phyloP scores from a whole-genome alignment of 352 stramenopile species.

The Thalassiosira sp. region DNA sequence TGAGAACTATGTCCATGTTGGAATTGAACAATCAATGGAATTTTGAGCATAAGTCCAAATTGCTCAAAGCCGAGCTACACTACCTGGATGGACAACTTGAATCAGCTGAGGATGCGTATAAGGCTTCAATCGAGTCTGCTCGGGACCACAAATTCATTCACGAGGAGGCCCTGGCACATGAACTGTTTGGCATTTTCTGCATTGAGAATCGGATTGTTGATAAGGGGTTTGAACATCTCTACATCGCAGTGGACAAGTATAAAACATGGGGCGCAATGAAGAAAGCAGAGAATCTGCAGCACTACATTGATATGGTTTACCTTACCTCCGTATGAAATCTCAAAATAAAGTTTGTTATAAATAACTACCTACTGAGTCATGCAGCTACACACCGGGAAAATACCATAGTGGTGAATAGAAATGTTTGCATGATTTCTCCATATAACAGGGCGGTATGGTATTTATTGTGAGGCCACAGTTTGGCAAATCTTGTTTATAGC shows the following conservation, averaged over 20 bases:
- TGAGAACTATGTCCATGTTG: too few species aligned
- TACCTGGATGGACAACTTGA: constrained; percentile 26
- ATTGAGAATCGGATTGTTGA: constrained; percentile 6
- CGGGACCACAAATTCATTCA: constrained; percentile 34
- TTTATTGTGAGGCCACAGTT: too few species aligned
- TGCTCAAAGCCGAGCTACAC: constrained; percentile 30
- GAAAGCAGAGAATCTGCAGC: constrained; percentile 7
- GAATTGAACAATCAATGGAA: too few species aligned
- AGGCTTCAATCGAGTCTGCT: constrained; percentile 27
- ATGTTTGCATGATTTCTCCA: too few species aligned
- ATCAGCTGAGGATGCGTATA: constrained; percentile 12
- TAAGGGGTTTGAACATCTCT: constrained; percentile 11
- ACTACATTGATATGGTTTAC: constrained; percentile 1
- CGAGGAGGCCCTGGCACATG: constrained; percentile 29
- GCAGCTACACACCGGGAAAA: too few species aligned
- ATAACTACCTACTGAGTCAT: too few species aligned
- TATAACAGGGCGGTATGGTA: too few species aligned
- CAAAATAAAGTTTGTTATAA: too few species aligned
- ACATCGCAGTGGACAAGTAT: constrained; percentile 16
- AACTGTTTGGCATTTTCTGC: constrained; percentile 39
- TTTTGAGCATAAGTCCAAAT: constrained; percentile 11
- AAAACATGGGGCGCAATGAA: constrained; percentile 29
- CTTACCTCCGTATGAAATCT: background rate
- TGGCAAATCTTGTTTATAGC: too few species aligned
- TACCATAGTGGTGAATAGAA: too few species aligned